phyloP scores from a whole-genome alignment of 2,329 filamentous ascomycete species.

The Ascomycota sp. region DNA sequence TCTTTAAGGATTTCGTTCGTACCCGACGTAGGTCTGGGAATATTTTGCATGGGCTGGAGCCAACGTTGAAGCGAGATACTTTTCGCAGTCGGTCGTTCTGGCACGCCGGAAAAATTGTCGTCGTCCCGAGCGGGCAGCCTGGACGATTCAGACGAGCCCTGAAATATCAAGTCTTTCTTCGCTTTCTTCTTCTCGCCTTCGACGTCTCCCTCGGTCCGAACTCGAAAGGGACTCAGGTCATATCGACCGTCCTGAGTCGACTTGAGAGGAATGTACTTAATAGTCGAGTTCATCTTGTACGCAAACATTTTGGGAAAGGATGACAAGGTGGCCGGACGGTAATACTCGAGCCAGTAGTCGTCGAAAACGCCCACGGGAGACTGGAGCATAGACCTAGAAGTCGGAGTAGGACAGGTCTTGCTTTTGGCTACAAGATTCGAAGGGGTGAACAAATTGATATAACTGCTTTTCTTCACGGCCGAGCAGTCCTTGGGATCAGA shows the following conservation, averaged over 20 bases:
- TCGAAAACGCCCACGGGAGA: conserved; percentile 45
- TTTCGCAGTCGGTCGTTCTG: conserved; percentile 16
- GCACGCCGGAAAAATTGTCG: conserved; percentile 16
- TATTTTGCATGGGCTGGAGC: conserved; percentile 27
- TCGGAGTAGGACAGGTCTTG: conserved; percentile 24
- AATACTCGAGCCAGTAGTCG: conserved; percentile 96
- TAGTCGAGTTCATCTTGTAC: conserved; percentile 75
- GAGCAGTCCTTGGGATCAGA: conserved; percentile 56
- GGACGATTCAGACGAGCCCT: conserved; percentile 30
- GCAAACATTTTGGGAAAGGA: conserved; percentile 83
- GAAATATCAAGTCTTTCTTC: conserved; percentile 48
- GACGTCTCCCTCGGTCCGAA: conserved; percentile 41
- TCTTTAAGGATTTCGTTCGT: background rate
- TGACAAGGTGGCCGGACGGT: conserved; percentile 67
- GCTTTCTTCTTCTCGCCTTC: conserved; percentile 37
- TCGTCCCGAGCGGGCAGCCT: conserved; percentile 14
- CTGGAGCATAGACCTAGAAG: conserved; percentile 14
- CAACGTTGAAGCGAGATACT: conserved; percentile 37
- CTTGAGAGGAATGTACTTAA: conserved; percentile 60
- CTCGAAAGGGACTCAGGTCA: conserved; percentile 71
- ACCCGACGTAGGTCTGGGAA: conserved; percentile 6
- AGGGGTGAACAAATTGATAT: conserved; percentile 76
- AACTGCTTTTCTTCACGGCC: conserved; percentile 38
- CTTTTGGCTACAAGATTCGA: conserved; percentile 40
- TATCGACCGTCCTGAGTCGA: conserved; percentile 51